Conservation (phyloP, 768 basidiomycete species). For the Amanita jacksonii region DNA sequence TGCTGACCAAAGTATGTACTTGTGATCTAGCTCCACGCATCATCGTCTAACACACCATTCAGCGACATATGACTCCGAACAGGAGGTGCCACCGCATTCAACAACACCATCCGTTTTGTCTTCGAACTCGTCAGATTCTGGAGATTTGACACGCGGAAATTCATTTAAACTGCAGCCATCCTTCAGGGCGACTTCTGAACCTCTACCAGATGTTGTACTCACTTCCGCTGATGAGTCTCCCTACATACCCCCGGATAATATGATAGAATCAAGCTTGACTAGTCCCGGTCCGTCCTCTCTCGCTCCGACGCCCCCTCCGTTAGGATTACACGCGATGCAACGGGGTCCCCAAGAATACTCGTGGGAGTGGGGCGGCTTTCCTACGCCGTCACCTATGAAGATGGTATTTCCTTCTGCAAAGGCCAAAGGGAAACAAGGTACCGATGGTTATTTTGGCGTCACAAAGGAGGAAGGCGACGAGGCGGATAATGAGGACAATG, state of each 20-base stretch:
- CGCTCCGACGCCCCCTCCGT: slow-evolving; percentile 5
- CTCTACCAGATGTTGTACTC: slow-evolving; percentile 39
- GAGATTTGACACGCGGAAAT: slow-evolving; percentile 8
- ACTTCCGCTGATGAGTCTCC: neutral
- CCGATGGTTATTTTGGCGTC: slow-evolving; percentile 12
- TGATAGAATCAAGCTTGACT: slow-evolving; percentile 1
- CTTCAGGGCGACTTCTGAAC: slow-evolving; percentile 54
- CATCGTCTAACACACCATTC: slow-evolving; percentile 3
- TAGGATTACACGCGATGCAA: slow-evolving; percentile 6
- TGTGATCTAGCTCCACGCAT: neutral
- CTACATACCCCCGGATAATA: neutral
- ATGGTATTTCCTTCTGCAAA: slow-evolving; percentile 28
- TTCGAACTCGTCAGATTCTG: slow-evolving; percentile 12
- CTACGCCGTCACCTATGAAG: slow-evolving; percentile 64
- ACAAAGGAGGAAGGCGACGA: slow-evolving; percentile 14
- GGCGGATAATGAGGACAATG: slow-evolving; percentile 20
- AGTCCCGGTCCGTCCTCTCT: slow-evolving; percentile 6
- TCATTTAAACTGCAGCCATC: slow-evolving; percentile 19
- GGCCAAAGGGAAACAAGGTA: slow-evolving; percentile 18
- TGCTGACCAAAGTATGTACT: slow-evolving; percentile 1
- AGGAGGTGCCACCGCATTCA: slow-evolving; percentile 12
- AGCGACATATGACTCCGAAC: slow-evolving; percentile 9
- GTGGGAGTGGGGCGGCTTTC: slow-evolving; percentile 94
- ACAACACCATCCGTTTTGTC: slow-evolving; percentile 14
- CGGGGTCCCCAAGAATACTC: slow-evolving; percentile 52